Evolutionary conservation across 805 yeast genomes (phyloP), one percentile per base, ranked within the genome.

Genomic region (Saccharomycopsis malanga): DNA sequence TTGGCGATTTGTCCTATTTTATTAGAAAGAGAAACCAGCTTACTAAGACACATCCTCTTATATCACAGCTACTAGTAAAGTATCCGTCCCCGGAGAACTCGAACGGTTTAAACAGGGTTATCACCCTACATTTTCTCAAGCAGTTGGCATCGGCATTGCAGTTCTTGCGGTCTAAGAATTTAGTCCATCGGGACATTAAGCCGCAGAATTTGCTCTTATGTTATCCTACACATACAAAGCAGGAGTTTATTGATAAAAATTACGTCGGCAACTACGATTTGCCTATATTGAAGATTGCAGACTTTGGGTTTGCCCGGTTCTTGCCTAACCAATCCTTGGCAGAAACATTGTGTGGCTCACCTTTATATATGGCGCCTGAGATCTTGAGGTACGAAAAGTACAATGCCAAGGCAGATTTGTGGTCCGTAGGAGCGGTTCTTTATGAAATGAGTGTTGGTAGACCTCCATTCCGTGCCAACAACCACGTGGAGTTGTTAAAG

Each of bases 331-430:
- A 97, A 1, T 82, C 96, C 1, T 72, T 93, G 77, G 98, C 98
- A 1, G 98, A 93, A 61, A 93, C 98, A 1, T 70, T 93, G 55
- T 93, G 98, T 71, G 98, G 98, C 1, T 87, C 96, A 9, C 98
- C 98, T 2, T 73, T 93, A 38, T 93, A 93, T 65, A 93, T 93
- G 98, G 98, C 98, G 0, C 98, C 98, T 0, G 98, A 93, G 66
- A 93, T 93, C 41, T 69, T 93, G 56, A 73, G 95, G 53, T 89
- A 87, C 60, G 97, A 93, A 62, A 93, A 88, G 65, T 93, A 93
- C 67, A 88, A 89, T 56, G 98, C 98, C 4, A 89, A 88, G 62
- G 98, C 97, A 0, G 98, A 93, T 61, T 66, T 93, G 54, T 93
- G 98, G 98, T 88, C 97, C 4, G 96, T 91, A 3, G 98, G 98